Evolutionary conservation across 441 rosid genomes (phyloP).

Genomic region (Gossypium aridum): DNA sequence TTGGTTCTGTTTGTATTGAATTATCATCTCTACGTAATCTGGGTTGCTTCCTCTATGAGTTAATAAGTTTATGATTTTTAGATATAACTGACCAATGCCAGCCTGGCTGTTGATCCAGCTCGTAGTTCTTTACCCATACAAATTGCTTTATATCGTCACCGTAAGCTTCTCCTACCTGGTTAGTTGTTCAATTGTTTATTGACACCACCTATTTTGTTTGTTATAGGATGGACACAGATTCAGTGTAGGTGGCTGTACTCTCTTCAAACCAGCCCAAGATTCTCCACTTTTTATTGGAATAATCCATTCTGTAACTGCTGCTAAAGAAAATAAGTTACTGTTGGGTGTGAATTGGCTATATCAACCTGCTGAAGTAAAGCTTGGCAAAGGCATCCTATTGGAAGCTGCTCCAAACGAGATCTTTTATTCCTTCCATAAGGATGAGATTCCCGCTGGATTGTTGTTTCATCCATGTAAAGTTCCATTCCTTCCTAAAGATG

Average conservation of each 20-base stretch:
- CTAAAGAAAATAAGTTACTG: conserved; percentile 41
- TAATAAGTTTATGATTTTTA: neutral
- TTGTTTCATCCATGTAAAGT: conserved; percentile 89
- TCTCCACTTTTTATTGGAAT: conserved; percentile 78
- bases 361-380: conserved; percentile 73
- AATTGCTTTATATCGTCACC: neutral
- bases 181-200: neutral
- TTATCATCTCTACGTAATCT: neutral
- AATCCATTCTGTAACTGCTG: conserved; percentile 44
- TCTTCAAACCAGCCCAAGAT: conserved; percentile 67
- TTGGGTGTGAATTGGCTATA: conserved; percentile 87
- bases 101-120: no score
- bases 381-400: conserved; percentile 79
- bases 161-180: neutral
- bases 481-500: conserved; percentile 69
- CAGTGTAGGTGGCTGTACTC: conserved; percentile 84
- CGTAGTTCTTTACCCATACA: neutral
- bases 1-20: neutral
- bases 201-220: neutral
- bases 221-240: conserved; percentile 77
- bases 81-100: no score
- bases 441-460: conserved; percentile 77
- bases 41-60: neutral
- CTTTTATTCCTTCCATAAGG: conserved; percentile 89
- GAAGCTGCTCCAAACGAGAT: conserved; percentile 93